Evolutionary conservation across 1,284 basidiomycete species (phyloP), one percentile per base, ranked within the genome.

Genomic region (Cryptococcus sp.): DNA sequence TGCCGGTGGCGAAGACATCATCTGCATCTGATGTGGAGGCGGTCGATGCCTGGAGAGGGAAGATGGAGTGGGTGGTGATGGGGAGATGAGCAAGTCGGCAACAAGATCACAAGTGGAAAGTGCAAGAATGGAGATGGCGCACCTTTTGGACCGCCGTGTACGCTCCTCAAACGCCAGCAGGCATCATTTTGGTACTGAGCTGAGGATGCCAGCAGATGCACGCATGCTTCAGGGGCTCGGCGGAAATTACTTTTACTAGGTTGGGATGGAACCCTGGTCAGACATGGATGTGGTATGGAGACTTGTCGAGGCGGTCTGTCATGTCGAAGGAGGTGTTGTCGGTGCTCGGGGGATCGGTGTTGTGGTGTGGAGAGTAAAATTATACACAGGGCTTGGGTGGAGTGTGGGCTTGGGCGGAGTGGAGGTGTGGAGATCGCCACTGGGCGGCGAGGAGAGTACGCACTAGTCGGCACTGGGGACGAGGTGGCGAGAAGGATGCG

Each of bases 111-210:
- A 35, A 33, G 46, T 13, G 24, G 21, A 38, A n/a, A n/a, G n/a
- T 24, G 52, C 20, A 16, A 39, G 4, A 28, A 18, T 20, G 28
- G 28, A 20, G 16, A 21, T n/a, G 21, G 52, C 57, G 28, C 38
- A 63, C 61, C 44, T 64, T 64, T 35, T 52, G 51, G 13, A 55
- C 50, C n/a, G 60, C 62, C 11, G 62, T 48, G 48, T 61, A 57
- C n/a, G 39, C 46, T 6, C 54, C 62, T 35, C 57, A 40, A 13
- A 54, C 58, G 43, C 54, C 54, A 5, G 46, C 46, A 5, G 63
- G 63, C 52, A 59, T 52, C 16, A 65, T 37, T 28, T 24, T 43
- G 35, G 52, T 52, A 24, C 63, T 65, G 42, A 9, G 23, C 13
- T 20, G 37, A 38, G 4, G 13, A 50, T 16, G 42, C 52, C 21